A percentile compares a stretch with the other conserved stretches of the same genome.
phyloP scores from a whole-genome alignment of 352 stramenopile genomes.

The Aphanomyces cochlioides region DNA sequence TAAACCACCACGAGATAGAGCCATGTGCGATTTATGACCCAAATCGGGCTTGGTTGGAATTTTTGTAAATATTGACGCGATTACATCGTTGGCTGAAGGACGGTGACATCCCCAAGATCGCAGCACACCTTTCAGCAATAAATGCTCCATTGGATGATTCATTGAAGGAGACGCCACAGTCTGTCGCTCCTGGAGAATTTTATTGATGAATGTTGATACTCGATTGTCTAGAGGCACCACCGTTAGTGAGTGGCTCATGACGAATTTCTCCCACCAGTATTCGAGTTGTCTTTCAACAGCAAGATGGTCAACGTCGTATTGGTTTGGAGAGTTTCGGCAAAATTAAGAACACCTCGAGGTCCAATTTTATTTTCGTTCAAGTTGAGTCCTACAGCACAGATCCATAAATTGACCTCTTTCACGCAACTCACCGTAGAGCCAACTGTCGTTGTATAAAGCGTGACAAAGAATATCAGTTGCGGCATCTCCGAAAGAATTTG shows the following conservation, averaged over 20 bases:
- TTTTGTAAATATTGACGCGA: background rate
- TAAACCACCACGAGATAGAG: too few species aligned
- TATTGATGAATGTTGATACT: constrained; percentile 21
- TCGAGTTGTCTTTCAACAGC: constrained; percentile 17
- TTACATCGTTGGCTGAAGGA: background rate
- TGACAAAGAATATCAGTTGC: constrained; percentile 28
- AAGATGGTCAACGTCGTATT: constrained; percentile 27
- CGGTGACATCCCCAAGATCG: constrained; percentile 1
- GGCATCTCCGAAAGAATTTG: constrained; percentile 23
- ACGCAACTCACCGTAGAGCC: constrained; percentile 23
- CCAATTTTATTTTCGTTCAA: constrained; percentile 16
- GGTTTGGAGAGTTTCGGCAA: constrained; percentile 28
- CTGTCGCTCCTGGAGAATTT: constrained; percentile 15
- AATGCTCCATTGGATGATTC: constrained; percentile 29
- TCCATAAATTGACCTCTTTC: background rate
- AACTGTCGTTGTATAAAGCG: constrained; percentile 29
- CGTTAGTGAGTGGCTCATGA: too few species aligned
- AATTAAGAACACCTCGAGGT: constrained; percentile 21
- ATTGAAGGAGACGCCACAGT: background rate
- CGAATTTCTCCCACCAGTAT: background rate
- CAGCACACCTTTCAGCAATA: constrained; percentile 16
- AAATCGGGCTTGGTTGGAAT: background rate
- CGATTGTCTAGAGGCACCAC: constrained; percentile 6
- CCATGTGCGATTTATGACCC: too few species aligned
- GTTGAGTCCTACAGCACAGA: constrained; percentile 13